Base-by-base conservation (phyloP, 1,284 basidiomycete species). In the Porogramme epimiltina region DNA sequence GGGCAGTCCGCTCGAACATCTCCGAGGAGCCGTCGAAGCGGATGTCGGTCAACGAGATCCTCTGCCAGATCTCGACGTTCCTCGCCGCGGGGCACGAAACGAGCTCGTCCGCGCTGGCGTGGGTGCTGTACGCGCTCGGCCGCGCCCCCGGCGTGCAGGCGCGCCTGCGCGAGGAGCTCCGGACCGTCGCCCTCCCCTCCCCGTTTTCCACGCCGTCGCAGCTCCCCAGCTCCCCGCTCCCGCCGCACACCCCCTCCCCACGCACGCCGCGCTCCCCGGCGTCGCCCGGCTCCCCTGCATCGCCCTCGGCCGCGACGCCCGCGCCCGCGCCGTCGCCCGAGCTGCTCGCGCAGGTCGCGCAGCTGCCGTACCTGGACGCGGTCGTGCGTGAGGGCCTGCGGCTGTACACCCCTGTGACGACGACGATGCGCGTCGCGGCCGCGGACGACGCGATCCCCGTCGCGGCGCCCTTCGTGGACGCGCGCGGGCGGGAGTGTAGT, bases 1-100 rank as follows among this genome's bases (percentile, higher is more conserved):
- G 75, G 36, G 26, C 56, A 84, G 85, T 89, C 53, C 79, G 77
- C 41, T 85, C 85, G 3, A 87, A 86, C 64, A 67, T 80, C 59
- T 74, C 80, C 1, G 66, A 75, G 10, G 68, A 71, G 4, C 68
- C 75, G 0, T 71, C 73, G 0, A 80, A 88, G 63, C 73, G 74
- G 20, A 78, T 93, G 74, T 78, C 80, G 8, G 78, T 82, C 39
- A 71, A 76, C 15, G 89, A 93, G 62, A 81, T 89, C 3, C 71
- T 86, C 23, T 87, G 81, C 52, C 89, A 92, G 66, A 89, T 93
- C 55, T 84, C 85, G 8, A 92, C 87, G 0, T 89, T 93, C 66
- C 77, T 93, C 42, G 77, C 82, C n/a, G 82, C 82, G 42, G 67
- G 83, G 18, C 78, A 85, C 67, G 85, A 87, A 63, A 85, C 81